Percentiles rank a stretch among this genome's conserved stretches.
These are phyloP conservation scores for Aspergillus alliaceus DNA, from an alignment of 2,329 filamentous ascomycete species.

Conservation along the genomic window DNA sequence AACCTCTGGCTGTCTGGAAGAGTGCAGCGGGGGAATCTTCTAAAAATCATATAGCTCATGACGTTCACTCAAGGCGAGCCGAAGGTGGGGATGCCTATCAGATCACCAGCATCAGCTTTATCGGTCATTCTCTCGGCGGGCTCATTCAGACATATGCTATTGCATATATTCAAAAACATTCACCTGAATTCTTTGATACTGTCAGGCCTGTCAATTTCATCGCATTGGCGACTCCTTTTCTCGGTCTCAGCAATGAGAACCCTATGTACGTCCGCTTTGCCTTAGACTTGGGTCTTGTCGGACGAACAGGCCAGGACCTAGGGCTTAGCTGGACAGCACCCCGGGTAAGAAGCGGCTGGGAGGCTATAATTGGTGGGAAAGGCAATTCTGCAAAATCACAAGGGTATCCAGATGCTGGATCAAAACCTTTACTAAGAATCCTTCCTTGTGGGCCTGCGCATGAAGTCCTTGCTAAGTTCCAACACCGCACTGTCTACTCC, in stretches of 20 bases:
- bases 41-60: constrained; percentile 40
- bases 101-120: constrained; percentile 92
- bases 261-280: constrained; percentile 97
- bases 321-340: constrained; percentile 93
- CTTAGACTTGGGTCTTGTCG: constrained; percentile 91
- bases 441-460: constrained; percentile 90
- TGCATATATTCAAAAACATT: constrained; percentile 95
- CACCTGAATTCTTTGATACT: constrained; percentile 80
- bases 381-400: constrained; percentile 57
- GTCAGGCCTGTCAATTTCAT: constrained; percentile 92
- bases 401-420: constrained; percentile 68
- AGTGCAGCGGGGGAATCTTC: constrained; percentile 18
- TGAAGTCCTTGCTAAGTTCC: constrained; percentile 79
- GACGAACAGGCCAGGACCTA: constrained; percentile 92
- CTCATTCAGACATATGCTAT: constrained; percentile 91
- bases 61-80: constrained; percentile 42
- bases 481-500: constrained; percentile 89
- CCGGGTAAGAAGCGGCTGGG: constrained; percentile 82
- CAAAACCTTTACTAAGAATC: constrained; percentile 85
- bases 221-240: constrained; percentile 78
- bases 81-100: constrained; percentile 62
- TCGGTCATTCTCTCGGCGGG: constrained; percentile 88
- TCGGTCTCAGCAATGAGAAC: constrained; percentile 95
- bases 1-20: constrained; percentile 48
- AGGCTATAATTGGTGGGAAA: constrained; percentile 78